A percentile compares a stretch with the other conserved stretches of the same genome.
Conservation (phyloP, 2,329 filamentous ascomycete genomes). For the Hypoxylon sp. region DNA sequence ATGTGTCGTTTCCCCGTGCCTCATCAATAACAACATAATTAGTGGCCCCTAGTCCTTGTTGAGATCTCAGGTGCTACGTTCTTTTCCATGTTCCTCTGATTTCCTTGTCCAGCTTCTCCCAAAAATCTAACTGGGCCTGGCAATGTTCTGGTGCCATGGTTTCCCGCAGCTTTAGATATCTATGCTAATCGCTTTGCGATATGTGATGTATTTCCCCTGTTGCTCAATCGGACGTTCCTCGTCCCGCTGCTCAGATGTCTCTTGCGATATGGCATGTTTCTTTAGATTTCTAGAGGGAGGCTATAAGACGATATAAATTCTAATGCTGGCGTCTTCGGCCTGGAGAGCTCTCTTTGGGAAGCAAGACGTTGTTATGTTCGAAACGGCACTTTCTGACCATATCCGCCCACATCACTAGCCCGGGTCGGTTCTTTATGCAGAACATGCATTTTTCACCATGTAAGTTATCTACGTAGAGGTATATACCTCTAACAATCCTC, state of each 20-base stretch:
- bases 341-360: slow-evolving; percentile 12
- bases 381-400: neutral
- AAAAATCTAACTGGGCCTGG: neutral
- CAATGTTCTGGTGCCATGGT: neutral
- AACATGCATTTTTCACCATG: slow-evolving; percentile 8
- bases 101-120: neutral
- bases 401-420: slow-evolving; percentile 4
- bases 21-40: too few relatives aligned
- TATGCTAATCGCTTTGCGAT: neutral
- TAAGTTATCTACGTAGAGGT: neutral
- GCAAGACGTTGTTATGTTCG: slow-evolving; percentile 7
- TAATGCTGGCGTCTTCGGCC: neutral
- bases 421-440: slow-evolving; percentile 9
- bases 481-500: neutral
- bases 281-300: neutral
- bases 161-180: neutral
- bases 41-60: neutral
- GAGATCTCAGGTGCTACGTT: neutral
- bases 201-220: neutral
- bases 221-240: neutral
- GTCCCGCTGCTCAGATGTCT: neutral
- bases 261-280: neutral
- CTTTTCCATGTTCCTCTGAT: neutral
- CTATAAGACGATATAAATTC: slow-evolving; percentile 22
- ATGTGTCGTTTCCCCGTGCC: too few relatives aligned